Evolutionary conservation across 441 rosid genomes (phyloP).

Genomic region (Jatropha multifida): DNA sequence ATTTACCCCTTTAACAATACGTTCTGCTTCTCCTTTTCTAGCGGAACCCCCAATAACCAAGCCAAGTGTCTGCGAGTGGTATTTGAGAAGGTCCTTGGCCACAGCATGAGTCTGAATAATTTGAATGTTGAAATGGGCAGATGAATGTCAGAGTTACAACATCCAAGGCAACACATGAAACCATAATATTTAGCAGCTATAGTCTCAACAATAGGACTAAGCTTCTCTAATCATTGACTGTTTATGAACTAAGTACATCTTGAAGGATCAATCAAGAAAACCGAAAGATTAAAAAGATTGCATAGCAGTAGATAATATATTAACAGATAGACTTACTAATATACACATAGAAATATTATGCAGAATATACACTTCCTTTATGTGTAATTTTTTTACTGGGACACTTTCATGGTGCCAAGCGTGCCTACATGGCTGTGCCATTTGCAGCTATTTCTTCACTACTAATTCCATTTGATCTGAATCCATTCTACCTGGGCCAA

Average conservation of each 20-base stretch:
- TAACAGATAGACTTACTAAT: neutral
- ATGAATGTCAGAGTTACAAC: constrained; percentile 5
- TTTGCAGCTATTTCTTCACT: no score
- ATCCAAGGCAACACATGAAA: neutral
- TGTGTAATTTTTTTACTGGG: no score
- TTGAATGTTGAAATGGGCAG: constrained; percentile 14
- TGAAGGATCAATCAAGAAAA: neutral
- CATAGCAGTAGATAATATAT: neutral
- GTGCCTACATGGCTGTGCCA: no score
- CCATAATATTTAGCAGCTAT: neutral
- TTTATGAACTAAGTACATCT: neutral
- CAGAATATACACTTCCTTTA: no score
- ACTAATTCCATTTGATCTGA: no score
- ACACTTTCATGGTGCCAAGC: no score
- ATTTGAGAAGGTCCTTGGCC: constrained; percentile 84
- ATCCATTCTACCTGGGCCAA: no score
- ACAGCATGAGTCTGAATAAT: constrained; percentile 78
- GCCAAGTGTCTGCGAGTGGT: constrained; percentile 82
- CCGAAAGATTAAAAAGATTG: neutral
- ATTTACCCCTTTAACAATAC: constrained; percentile 78
- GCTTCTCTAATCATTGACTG: neutral
- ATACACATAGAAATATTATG: no score
- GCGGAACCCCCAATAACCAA: constrained; percentile 94
- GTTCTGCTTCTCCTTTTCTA: constrained; percentile 85
- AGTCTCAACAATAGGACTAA: neutral